Evolutionary conservation across 805 yeast species (phyloP), one percentile per base, ranked within the genome.

Genomic region (Yarrowia sp.): DNA sequence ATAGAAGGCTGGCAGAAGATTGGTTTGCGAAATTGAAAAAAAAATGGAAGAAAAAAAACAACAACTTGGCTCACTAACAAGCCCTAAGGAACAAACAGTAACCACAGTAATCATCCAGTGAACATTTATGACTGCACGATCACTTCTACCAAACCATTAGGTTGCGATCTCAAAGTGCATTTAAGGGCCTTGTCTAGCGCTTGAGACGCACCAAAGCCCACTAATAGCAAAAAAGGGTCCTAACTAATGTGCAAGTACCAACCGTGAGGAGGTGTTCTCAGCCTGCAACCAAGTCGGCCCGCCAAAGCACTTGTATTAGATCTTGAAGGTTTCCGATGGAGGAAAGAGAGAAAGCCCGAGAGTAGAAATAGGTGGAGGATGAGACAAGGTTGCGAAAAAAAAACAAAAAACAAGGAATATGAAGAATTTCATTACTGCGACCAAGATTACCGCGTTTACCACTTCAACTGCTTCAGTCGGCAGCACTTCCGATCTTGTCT

Each of bases 1-100:
- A 53, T 53, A 22, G 59, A 53, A 53, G 59, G 59, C 59, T 22
- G 35, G 35, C n/a, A 35, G 59, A 40, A 53, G 56, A n/a, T 26
- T 38, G 14, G 26, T 5, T 8, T 8, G 38, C 38, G 38, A 36
- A 36, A 7, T 19, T 19, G 19, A 19, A 19, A 19, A 19, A 19
- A 19, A 19, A 19, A 19, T 19, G 19, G 19, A 19, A 26, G 32
- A 26, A 26, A 26, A 26, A 26, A 26, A 26, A 26, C 19, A 19
- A 19, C 19, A 19, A 19, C 19, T 19, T 19, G 19, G 19, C 19
- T 19, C 19, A 19, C 19, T 19, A 19, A 19, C 19, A 19, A 19
- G 19, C 19, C 19, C 19, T 19, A 19, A 19, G 19, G 19, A 19
- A 19, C 19, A 19, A 19, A 19, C 19, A 19, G 19, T 19, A 19